phyloP scores from a whole-genome alignment of 176 grass and related monocot genomes.

The Raddia distichophylla region DNA sequence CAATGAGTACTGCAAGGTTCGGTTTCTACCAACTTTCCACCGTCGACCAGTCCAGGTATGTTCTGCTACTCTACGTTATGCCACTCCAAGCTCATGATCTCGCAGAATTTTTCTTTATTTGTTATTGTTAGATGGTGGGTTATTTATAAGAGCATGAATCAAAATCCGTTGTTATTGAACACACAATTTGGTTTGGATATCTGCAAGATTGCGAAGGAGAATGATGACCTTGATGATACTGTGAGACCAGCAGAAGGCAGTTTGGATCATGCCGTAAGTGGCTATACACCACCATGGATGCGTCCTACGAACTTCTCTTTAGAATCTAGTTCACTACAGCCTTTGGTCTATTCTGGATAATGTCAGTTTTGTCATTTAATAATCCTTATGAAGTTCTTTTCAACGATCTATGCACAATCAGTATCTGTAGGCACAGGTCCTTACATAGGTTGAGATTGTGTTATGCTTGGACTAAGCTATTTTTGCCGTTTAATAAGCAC shows the following conservation, averaged over 20 bases:
- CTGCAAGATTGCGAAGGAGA: constrained; percentile 53
- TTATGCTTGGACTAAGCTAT: too few species aligned
- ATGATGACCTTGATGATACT: constrained; percentile 55
- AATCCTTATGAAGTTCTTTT: too few species aligned
- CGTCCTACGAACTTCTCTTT: constrained; percentile 19
- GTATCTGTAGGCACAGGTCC: too few species aligned
- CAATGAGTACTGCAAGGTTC: constrained; percentile 82
- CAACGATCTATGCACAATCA: too few species aligned
- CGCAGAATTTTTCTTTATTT: too few species aligned
- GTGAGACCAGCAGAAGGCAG: constrained; percentile 18
- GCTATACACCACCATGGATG: constrained; percentile 81
- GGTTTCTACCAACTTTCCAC: constrained; percentile 71
- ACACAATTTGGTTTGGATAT: neutral
- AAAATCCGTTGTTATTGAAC: neutral
- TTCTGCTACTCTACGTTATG: neutral
- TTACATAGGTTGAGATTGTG: too few species aligned
- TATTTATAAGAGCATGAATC: neutral
- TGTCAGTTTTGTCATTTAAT: neutral
- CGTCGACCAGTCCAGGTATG: constrained; percentile 63
- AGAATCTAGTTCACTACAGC: constrained; percentile 55
- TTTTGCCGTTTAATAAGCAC: too few species aligned
- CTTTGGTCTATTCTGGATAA: constrained; percentile 48
- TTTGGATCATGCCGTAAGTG: constrained; percentile 31
- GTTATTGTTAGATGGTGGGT: neutral
- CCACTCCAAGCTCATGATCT: neutral